These are phyloP conservation scores for Ogataea naganishii DNA, from an alignment of 805 yeast species.

Conservation along the genomic window DNA sequence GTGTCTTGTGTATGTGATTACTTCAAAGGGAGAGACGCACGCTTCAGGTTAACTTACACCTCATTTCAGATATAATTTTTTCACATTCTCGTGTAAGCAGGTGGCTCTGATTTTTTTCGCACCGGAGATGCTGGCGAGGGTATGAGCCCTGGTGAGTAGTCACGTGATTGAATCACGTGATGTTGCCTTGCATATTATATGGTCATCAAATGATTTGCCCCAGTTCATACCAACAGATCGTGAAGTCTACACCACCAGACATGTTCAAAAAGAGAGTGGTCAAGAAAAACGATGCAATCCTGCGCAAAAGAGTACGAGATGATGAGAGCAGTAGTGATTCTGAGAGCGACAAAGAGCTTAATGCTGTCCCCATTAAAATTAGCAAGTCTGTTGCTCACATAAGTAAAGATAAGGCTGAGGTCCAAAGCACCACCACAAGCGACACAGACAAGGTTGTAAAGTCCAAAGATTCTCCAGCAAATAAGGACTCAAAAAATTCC, in stretches of 20 bases:
- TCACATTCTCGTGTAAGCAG: slow-evolving; percentile 1
- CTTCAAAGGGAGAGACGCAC: too few relatives aligned
- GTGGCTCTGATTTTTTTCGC: too few relatives aligned
- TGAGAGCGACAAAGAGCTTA: slow-evolving; percentile 6
- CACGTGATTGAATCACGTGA: slow-evolving; percentile 8
- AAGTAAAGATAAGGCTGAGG: slow-evolving; percentile 10
- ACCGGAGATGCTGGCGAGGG: not conserved
- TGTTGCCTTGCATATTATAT: too few relatives aligned
- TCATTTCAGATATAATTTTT: slow-evolving; percentile 1
- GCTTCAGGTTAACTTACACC: not conserved
- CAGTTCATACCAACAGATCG: not conserved
- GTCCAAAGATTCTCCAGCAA: slow-evolving; percentile 1
- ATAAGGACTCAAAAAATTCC: not conserved
- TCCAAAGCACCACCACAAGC: not conserved
- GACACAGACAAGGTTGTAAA: slow-evolving; percentile 2
- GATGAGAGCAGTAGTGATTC: slow-evolving; percentile 5
- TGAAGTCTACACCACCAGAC: not conserved
- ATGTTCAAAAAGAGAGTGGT: slow-evolving; percentile 33
- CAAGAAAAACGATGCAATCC: slow-evolving; percentile 5
- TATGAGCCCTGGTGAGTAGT: slow-evolving; percentile 1
- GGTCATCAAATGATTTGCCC: too few relatives aligned
- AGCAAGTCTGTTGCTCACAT: slow-evolving; percentile 4
- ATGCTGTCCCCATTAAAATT: not conserved
- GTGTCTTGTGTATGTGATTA: too few relatives aligned
- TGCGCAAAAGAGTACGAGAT: slow-evolving; percentile 4